These are phyloP conservation scores for Heterobasidion parviporum DNA, from an alignment of 1,284 basidiomycete genomes.

Conservation along the genomic window DNA sequence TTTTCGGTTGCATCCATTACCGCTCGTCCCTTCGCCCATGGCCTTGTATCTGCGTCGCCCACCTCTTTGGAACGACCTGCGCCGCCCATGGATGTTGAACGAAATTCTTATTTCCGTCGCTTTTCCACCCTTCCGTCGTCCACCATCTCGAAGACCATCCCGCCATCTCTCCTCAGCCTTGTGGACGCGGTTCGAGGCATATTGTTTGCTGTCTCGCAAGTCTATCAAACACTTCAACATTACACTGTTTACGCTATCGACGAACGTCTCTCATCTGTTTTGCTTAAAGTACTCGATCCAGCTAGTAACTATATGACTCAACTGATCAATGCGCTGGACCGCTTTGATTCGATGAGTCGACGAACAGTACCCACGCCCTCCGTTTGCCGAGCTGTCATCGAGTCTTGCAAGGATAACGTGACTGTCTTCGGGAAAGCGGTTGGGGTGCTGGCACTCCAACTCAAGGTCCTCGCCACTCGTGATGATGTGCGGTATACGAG, in stretches of 20 bases:
- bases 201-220: constrained; percentile 88
- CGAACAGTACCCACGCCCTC: constrained; percentile 60
- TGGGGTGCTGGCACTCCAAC: constrained; percentile 74
- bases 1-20: constrained; percentile 20
- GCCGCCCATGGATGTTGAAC: constrained; percentile 67
- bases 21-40: constrained; percentile 24
- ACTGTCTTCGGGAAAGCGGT: constrained; percentile 84
- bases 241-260: constrained; percentile 84
- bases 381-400: constrained; percentile 75
- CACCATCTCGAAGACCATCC: constrained; percentile 63
- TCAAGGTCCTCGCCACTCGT: constrained; percentile 66
- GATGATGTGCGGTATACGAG: constrained; percentile 87
- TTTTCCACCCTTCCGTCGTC: constrained; percentile 70
- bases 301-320: constrained; percentile 78
- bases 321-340: constrained; percentile 85
- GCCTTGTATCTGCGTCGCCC: constrained; percentile 31
- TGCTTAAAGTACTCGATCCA: constrained; percentile 80
- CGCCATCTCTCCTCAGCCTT: constrained; percentile 64
- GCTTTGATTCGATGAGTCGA: constrained; percentile 82
- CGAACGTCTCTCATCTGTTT: constrained; percentile 76
- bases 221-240: constrained; percentile 85
- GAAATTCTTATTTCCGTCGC: constrained; percentile 91
- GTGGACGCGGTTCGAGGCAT: constrained; percentile 89
- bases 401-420: constrained; percentile 82
- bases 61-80: constrained; percentile 30